Percentiles rank a stretch among this genome's conserved stretches.
phyloP scores from a whole-genome alignment of 2,329 filamentous ascomycete genomes.

The Talaromyces sp. region DNA sequence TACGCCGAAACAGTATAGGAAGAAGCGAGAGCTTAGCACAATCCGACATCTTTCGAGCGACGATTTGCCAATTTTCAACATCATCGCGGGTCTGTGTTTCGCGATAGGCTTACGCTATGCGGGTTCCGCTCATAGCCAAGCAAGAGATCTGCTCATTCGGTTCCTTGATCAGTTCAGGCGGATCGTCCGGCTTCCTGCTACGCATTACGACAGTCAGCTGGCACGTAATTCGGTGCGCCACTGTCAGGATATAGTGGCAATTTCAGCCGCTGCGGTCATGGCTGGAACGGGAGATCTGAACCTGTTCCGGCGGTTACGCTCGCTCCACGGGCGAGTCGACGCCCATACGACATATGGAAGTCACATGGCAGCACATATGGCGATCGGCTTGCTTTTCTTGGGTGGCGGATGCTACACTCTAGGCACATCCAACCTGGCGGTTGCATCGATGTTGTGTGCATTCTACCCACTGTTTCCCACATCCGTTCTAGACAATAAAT shows the following conservation, averaged over 20 bases:
- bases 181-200: constrained; percentile 61
- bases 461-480: constrained; percentile 93
- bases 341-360: constrained; percentile 85
- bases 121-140: constrained; percentile 65
- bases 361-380: constrained; percentile 87
- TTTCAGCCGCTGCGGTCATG: constrained; percentile 86
- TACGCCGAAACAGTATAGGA: constrained; percentile 66
- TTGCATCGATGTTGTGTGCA: constrained; percentile 79
- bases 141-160: constrained; percentile 74
- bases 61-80: constrained; percentile 90
- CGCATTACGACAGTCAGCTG: constrained; percentile 77
- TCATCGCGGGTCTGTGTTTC: constrained; percentile 84
- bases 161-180: constrained; percentile 85
- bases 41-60: constrained; percentile 66
- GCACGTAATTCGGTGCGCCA: constrained; percentile 79
- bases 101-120: constrained; percentile 68
- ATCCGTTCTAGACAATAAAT: constrained; percentile 86
- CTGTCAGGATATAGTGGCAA: constrained; percentile 81
- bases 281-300: constrained; percentile 87
- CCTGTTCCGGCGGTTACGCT: constrained; percentile 78
- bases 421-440: constrained; percentile 78
- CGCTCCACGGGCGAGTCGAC: constrained; percentile 82
- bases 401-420: constrained; percentile 92
- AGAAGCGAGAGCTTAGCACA: constrained; percentile 57
- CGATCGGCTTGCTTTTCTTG: constrained; percentile 84